Evolutionary conservation across 2,329 filamentous ascomycete genomes (phyloP), one percentile per base, ranked within the genome.

Genomic region (Phoma herbarum): DNA sequence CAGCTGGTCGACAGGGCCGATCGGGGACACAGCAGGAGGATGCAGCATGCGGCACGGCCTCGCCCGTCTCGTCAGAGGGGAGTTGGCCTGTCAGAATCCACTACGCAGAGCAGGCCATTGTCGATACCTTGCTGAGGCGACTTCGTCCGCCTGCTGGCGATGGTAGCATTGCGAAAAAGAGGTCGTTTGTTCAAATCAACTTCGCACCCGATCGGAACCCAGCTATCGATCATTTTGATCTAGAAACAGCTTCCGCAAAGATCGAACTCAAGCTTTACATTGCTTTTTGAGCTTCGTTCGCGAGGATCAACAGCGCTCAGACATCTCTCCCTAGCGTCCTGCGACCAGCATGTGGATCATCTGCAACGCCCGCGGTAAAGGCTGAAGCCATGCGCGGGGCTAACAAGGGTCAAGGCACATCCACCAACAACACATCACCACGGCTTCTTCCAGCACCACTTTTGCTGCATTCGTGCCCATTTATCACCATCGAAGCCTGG

Each of bases 371-470:
- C 35, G 35, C 35, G 56, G 56, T 45, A 54, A 59, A 54, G 56
- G 56, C 56, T 59, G 50, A 51, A 46, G 49, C 49, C 31, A 46
- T 53, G 44, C 44, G 55, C 56, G 56, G 56, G 49, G 56, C 41
- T 43, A 23, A 43, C 51, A 64, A 61, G 65, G 61, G 61, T 66
- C 62, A 53, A 58, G 44, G 25, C 51, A 61, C 59, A 33, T 63
- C 59, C 50, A 50, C 65, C 60, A 61, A 58, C 58, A 51, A 59
- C 56, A 54, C 45, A 47, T 52, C 57, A 57, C 49, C 45, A 52
- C 42, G 47, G 57, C 60, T 39, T 48, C 46, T 48, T 26, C 35
- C 52, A 42, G 42, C 60, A 54, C 58, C 60, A 49, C 57, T 57
- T 57, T 56, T 59, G 35, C 50, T 54, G 47, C 57, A 57, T 48